Conservation (phyloP, 2,329 filamentous ascomycete genomes). For the Epichloe typhina region DNA sequence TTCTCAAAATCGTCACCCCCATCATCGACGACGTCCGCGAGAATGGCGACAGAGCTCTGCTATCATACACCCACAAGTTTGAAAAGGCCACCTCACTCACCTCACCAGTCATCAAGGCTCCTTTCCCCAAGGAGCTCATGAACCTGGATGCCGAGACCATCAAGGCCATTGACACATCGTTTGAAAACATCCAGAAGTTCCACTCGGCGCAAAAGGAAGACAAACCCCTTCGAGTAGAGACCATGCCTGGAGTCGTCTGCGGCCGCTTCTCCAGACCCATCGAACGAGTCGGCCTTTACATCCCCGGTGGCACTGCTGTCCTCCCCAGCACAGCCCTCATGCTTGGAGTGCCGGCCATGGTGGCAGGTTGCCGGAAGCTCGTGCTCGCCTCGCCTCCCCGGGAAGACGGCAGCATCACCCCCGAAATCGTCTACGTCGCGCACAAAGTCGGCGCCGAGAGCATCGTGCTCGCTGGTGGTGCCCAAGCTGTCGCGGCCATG, state of each 20-base stretch:
- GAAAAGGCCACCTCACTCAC: conserved; percentile 88
- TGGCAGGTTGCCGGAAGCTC: conserved; percentile 90
- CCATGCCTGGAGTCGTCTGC: conserved; percentile 94
- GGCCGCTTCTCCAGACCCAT: conserved; percentile 87
- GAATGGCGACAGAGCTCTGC: conserved; percentile 74
- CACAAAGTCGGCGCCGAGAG: conserved; percentile 94
- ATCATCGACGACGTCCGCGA: conserved; percentile 81
- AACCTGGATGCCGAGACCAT: conserved; percentile 70
- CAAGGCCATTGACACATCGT: conserved; percentile 85
- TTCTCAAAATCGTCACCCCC: conserved; percentile 78
- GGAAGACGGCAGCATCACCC: conserved; percentile 72
- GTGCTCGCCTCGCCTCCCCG: conserved; percentile 86
- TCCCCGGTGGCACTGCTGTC: conserved; percentile 94
- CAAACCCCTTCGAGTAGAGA: conserved; percentile 75
- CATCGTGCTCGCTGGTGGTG: conserved; percentile 90
- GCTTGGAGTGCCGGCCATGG: conserved; percentile 95
- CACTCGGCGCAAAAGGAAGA: conserved; percentile 83
- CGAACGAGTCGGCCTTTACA: conserved; percentile 89
- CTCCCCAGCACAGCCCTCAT: conserved; percentile 93
- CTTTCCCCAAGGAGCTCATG: conserved; percentile 80
- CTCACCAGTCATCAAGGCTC: conserved; percentile 78
- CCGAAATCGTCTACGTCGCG: conserved; percentile 93
- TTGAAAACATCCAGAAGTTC: conserved; percentile 88
- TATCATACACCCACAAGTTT: conserved; percentile 95
- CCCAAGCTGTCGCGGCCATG: conserved; percentile 91